Evolutionary conservation across 208 protist genomes (phyloP).

Genomic region (Porcisia deanei): DNA sequence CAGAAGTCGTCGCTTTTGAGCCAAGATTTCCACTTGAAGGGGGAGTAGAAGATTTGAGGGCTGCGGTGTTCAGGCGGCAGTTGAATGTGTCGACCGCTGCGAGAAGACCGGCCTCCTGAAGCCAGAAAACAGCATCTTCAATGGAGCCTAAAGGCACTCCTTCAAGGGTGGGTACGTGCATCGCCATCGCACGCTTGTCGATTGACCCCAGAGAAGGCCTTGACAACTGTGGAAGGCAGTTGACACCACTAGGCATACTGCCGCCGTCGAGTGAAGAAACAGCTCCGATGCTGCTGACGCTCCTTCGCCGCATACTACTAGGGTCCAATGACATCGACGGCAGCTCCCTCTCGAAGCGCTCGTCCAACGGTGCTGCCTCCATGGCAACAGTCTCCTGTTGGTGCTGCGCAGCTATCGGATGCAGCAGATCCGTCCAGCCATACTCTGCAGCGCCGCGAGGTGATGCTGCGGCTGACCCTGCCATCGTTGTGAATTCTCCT

Average conservation of each 20-base stretch:
- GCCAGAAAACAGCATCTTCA: constrained; percentile 17
- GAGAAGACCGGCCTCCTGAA: constrained; percentile 7
- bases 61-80: not conserved
- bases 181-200: not conserved
- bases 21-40: not conserved
- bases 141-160: constrained; percentile 22
- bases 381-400: constrained; percentile 5
- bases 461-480: not conserved
- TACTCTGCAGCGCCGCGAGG: not conserved
- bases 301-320: not conserved
- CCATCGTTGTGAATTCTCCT: not conserved
- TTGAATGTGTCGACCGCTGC: not conserved
- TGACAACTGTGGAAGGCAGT: not conserved
- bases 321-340: not conserved
- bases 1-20: not conserved
- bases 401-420: constrained; percentile 3
- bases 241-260: not conserved
- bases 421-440: constrained; percentile 9
- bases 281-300: not conserved
- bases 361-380: not conserved
- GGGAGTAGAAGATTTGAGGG: not conserved
- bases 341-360: not conserved
- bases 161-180: constrained; percentile 4
- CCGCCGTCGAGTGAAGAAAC: not conserved
- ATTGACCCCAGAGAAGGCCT: too few species aligned